Base-by-base conservation (phyloP, 176 grass and related monocot species). In the Ampelocalamus luodianensis region DNA sequence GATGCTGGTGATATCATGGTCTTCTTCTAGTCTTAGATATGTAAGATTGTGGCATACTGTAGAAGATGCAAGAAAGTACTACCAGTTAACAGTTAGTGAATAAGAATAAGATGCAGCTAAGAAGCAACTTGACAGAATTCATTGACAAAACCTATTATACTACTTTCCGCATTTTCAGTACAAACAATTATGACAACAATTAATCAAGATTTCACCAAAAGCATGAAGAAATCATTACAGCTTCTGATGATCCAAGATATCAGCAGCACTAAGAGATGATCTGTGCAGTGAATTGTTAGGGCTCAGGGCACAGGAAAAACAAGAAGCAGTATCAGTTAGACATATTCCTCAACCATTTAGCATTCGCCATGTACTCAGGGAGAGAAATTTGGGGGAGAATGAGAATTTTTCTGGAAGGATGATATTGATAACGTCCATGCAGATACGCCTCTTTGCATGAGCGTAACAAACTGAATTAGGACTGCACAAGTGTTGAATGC, bases 21-120 rank as follows among this genome's bases (percentile, higher is more conserved):
- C 71, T 68, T 82, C 46, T 76, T 82, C 45, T 68, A 72, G 29
- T 72, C 49, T 56, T 73, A 62, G 18, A 74, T 51, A 26, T 46
- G 18, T 9, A 56, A 46, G 20, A 46, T 29, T 45, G 18, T 53
- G 20, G 51, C 32, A 55, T 48, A 10, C 64, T 68, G 71, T 67
- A 3, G 51, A 72, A 53, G 65, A 32, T 72, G 46, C 72, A 58
- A 32, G 9, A 68, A 54, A 20, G 12, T 48, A 24, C 24, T 37
- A 80, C 16, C 27, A 20, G n/a, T 51, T 27, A 56, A 65, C 11
- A 20, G 44, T 5, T 29, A 37, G 1, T 27, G 27, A 18, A 74
- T 54, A 23, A 9, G 74, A 68, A 62, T 36, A 79, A 68, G 42
- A 49, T 29, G 40, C 17, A 61, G 18, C 10, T 16, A 32, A 6